Evolutionary conservation across 1,284 basidiomycete species (phyloP).

Genomic region (Leccinum subfulvum): DNA sequence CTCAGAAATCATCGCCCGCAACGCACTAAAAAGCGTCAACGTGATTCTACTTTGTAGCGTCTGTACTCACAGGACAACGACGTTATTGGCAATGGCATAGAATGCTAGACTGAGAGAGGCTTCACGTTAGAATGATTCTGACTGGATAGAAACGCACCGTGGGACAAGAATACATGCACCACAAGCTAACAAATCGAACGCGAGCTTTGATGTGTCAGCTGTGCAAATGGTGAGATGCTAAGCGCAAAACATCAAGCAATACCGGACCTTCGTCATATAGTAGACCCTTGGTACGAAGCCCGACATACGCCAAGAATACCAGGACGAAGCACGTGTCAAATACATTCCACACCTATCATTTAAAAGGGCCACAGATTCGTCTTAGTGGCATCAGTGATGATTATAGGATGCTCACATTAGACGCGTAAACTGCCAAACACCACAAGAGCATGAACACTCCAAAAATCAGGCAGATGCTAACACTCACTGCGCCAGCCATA

Average conservation of each 20-base stretch:
- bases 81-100: constrained; percentile 81
- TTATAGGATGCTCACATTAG: constrained; percentile 55
- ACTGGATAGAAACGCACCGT: constrained; percentile 41
- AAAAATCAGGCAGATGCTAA: neutral
- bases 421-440: constrained; percentile 71
- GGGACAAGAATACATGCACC: constrained; percentile 88
- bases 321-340: constrained; percentile 80
- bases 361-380: constrained; percentile 3
- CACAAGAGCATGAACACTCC: constrained; percentile 6
- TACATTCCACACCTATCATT: constrained; percentile 76
- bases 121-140: constrained; percentile 6
- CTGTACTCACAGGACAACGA: constrained; percentile 68
- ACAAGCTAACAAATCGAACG: constrained; percentile 82
- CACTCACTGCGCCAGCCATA: constrained; percentile 82
- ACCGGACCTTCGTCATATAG: constrained; percentile 48
- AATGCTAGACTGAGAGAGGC: constrained; percentile 63
- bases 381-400: neutral
- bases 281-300: constrained; percentile 67
- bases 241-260: constrained; percentile 7
- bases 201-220: constrained; percentile 63
- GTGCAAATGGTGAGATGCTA: constrained; percentile 12
- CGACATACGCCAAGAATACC: constrained; percentile 71
- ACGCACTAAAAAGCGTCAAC: constrained; percentile 46
- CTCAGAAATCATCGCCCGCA: constrained; percentile 74
- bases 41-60: neutral